Evolutionary conservation across 495 filamentous ascomycete species (phyloP).

Genomic region (Terfezia boudieri): DNA sequence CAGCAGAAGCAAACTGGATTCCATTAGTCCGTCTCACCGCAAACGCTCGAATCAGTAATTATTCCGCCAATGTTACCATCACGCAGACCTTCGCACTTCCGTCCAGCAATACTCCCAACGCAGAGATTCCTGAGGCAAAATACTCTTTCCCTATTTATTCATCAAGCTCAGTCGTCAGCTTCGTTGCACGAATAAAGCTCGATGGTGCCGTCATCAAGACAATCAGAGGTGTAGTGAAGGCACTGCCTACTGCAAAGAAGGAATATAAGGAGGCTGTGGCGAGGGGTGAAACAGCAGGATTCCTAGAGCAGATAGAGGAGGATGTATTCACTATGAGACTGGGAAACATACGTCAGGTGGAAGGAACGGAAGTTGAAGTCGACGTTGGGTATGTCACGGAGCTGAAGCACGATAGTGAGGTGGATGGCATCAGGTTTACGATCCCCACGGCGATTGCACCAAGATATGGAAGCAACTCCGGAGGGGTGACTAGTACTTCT

Average conservation of each 20-base stretch:
- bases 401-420: conserved; percentile 40
- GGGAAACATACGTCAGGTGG: conserved; percentile 33
- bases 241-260: conserved; percentile 32
- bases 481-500: conserved; percentile 6
- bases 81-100: conserved; percentile 40
- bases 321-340: conserved; percentile 44
- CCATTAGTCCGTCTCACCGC: conserved; percentile 30
- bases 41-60: conserved; percentile 32
- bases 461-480: conserved; percentile 33
- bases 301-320: conserved; percentile 36
- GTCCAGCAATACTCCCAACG: conserved; percentile 13
- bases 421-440: conserved; percentile 40
- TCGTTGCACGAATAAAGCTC: conserved; percentile 30
- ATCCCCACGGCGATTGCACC: conserved; percentile 40
- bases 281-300: conserved; percentile 34
- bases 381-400: conserved; percentile 43
- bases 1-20: conserved; percentile 9
- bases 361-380: conserved; percentile 28
- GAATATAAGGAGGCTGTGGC: conserved; percentile 32
- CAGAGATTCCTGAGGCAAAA: conserved; percentile 26
- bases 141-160: conserved; percentile 51
- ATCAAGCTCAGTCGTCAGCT: conserved; percentile 40
- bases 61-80: conserved; percentile 33
- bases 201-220: conserved; percentile 18
- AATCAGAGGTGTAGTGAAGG: conserved; percentile 38